These are phyloP conservation scores for Fraxinus excelsior DNA, from an alignment of 257 asterid species.

Conservation along the genomic window DNA sequence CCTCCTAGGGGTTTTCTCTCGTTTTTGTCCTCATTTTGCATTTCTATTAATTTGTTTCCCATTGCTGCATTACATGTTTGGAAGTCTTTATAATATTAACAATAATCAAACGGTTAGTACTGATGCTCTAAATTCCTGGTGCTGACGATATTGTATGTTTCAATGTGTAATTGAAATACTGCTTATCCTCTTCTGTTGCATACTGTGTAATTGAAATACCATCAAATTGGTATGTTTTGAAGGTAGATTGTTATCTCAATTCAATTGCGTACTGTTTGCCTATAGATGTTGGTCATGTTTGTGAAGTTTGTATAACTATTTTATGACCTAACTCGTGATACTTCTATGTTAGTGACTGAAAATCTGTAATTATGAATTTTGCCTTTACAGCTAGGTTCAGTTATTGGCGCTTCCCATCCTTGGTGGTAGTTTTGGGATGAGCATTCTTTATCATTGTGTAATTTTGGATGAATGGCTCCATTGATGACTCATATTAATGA, in stretches of 20 bases:
- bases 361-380: not conserved
- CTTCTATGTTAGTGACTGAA: not conserved
- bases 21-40: not conserved
- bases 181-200: not conserved
- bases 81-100: not conserved
- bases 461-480: not conserved
- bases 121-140: not conserved
- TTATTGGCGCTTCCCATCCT: not conserved
- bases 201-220: too few relatives aligned
- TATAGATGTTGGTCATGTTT: not conserved
- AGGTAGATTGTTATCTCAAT: not conserved
- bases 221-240: not conserved
- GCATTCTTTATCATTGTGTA: too few relatives aligned
- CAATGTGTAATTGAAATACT: not conserved
- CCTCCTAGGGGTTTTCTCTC: slow-evolving; percentile 31
- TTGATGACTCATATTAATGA: not conserved
- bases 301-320: not conserved
- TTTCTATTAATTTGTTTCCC: not conserved
- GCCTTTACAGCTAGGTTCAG: not conserved
- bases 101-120: not conserved
- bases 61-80: not conserved
- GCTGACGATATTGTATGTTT: not conserved
- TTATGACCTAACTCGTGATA: not conserved
- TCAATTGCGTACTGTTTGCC: not conserved
- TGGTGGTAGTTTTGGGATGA: not conserved